Evolutionary conservation across 2,329 filamentous ascomycete genomes (phyloP).

Genomic region (Clarireedia monteithiana): DNA sequence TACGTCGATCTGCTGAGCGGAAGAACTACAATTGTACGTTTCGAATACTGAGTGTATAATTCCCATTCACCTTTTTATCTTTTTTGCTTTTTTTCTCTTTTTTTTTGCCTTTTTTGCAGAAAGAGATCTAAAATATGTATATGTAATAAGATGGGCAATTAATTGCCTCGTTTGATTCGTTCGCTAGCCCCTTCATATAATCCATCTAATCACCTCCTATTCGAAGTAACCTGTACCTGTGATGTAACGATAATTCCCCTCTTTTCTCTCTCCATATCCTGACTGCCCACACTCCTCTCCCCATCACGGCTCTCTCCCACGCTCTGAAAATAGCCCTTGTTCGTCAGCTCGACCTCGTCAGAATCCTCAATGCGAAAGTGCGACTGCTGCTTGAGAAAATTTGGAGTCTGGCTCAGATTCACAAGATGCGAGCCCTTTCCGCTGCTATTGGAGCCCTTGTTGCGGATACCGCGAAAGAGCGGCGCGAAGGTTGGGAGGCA

Average conservation of each 20-base stretch:
- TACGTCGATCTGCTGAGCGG: too few relatives aligned
- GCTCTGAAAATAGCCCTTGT: not conserved
- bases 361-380: not conserved
- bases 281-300: not conserved
- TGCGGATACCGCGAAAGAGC: not conserved
- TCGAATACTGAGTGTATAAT: too few relatives aligned
- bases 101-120: too few relatives aligned
- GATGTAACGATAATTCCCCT: constrained; percentile 1
- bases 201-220: not conserved
- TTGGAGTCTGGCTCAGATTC: not conserved
- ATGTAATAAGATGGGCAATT: too few relatives aligned
- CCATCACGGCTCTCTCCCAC: not conserved
- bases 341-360: not conserved
- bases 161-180: too few relatives aligned
- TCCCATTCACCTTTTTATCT: too few relatives aligned
- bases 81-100: too few relatives aligned
- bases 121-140: too few relatives aligned
- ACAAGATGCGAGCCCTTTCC: not conserved
- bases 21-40: too few relatives aligned
- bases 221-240: not conserved
- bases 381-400: constrained; percentile 1
- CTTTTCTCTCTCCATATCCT: not conserved
- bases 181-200: too few relatives aligned
- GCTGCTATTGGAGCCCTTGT: not conserved
- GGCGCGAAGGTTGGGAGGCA: constrained; percentile 3